phyloP scores from a whole-genome alignment of 192 early-diverging fungal genomes.

The Backusella liffmaniae region DNA sequence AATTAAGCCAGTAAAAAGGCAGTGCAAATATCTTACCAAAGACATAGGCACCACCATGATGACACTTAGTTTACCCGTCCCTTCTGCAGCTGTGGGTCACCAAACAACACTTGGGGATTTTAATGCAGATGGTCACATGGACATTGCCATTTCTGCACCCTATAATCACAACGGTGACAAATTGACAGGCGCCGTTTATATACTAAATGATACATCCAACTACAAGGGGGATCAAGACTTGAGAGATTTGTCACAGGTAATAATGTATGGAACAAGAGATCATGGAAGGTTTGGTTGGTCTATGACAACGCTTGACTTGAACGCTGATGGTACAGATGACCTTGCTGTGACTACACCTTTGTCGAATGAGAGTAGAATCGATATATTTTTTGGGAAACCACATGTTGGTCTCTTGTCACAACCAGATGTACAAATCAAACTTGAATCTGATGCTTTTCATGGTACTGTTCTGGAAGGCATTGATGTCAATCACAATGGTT shows the following conservation, averaged over 20 bases:
- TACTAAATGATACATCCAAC: slow-evolving; percentile 19
- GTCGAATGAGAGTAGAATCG: slow-evolving; percentile 54
- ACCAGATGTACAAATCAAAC: slow-evolving; percentile 48
- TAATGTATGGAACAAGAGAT: slow-evolving; percentile 6
- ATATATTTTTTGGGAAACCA: slow-evolving; percentile 63
- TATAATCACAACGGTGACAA: slow-evolving; percentile 37
- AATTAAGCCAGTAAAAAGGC: not conserved
- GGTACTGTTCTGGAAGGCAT: slow-evolving; percentile 50
- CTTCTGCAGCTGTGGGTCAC: slow-evolving; percentile 69
- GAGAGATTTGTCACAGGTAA: slow-evolving; percentile 6
- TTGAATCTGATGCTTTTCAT: slow-evolving; percentile 29
- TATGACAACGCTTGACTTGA: slow-evolving; percentile 76
- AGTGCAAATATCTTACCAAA: not conserved
- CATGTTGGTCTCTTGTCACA: slow-evolving; percentile 34
- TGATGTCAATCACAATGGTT: slow-evolving; percentile 66
- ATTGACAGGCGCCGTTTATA: slow-evolving; percentile 60
- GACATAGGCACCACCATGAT: not conserved
- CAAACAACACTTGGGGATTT: slow-evolving; percentile 69
- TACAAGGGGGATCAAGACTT: not conserved
- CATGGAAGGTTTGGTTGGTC: slow-evolving; percentile 71
- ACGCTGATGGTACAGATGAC: slow-evolving; percentile 86
- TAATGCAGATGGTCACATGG: slow-evolving; percentile 53
- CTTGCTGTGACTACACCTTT: slow-evolving; percentile 70
- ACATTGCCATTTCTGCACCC: slow-evolving; percentile 67
- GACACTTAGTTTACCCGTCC: slow-evolving; percentile 42